A percentile compares a stretch with the other conserved stretches of the same genome.
These are phyloP conservation scores for Plasmodium gonderi DNA, from an alignment of 169 alveolate species.

Conservation along the genomic window DNA sequence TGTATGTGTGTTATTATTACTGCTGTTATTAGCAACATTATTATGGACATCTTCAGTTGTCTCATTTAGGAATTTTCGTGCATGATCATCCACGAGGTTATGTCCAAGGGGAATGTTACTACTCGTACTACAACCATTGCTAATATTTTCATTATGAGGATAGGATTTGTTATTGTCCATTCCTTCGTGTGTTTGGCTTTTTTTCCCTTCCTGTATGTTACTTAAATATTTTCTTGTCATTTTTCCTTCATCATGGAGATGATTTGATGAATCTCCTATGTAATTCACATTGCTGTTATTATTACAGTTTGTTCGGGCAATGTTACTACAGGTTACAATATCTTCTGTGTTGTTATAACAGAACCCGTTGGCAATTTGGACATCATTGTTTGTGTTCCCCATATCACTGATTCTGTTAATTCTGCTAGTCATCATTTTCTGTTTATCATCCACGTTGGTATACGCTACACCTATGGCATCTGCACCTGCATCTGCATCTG, in stretches of 20 bases:
- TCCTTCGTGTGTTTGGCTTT: background rate
- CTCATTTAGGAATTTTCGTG: background rate
- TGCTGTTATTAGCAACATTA: background rate
- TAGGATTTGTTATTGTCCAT: background rate
- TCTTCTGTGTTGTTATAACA: background rate
- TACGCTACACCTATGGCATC: background rate
- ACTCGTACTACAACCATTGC: too few relatives aligned
- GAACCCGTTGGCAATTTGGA: background rate
- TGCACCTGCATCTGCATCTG: background rate
- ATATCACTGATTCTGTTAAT: too few relatives aligned
- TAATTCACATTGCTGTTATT: background rate
- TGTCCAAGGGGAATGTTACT: background rate
- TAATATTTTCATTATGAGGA: background rate
- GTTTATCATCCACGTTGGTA: too few relatives aligned
- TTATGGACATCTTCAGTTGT: background rate
- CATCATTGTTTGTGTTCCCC: too few relatives aligned
- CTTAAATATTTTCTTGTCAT: background rate
- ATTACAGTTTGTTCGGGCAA: background rate
- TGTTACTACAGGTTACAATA: background rate
- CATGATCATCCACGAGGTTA: background rate
- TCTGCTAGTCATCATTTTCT: too few relatives aligned
- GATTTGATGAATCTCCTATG: background rate
- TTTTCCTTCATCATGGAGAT: background rate
- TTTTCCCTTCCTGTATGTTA: background rate
- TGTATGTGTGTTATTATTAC: background rate